Conservation (phyloP, 345 rosid species). For the Psidium guajava region DNA sequence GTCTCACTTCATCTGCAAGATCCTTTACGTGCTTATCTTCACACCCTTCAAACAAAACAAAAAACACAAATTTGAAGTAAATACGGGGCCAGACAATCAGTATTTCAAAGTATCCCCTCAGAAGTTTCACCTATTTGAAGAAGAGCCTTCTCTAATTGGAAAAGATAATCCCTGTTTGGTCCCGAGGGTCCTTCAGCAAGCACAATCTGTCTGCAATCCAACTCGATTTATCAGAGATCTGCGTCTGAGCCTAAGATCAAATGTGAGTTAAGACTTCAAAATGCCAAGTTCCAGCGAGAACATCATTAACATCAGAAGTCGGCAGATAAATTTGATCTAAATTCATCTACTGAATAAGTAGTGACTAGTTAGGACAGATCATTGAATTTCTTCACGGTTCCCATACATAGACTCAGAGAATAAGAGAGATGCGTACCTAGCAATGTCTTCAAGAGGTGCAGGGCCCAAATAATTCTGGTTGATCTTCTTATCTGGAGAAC, state of each 20-base stretch:
- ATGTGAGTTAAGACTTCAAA: background rate
- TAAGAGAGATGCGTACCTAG: slow-evolving; percentile 35
- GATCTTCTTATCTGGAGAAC: slow-evolving; percentile 60
- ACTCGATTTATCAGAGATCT: background rate
- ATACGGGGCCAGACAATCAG: background rate
- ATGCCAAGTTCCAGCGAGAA: background rate
- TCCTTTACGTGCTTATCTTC: slow-evolving; percentile 66
- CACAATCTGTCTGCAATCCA: slow-evolving; percentile 49
- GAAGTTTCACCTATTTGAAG: slow-evolving; percentile 36
- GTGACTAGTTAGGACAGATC: background rate
- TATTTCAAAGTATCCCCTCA: background rate
- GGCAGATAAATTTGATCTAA: background rate
- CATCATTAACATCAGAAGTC: background rate
- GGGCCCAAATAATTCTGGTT: slow-evolving; percentile 78
- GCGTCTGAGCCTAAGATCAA: background rate
- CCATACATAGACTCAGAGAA: background rate
- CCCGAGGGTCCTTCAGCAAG: slow-evolving; percentile 87
- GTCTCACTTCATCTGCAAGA: slow-evolving; percentile 60
- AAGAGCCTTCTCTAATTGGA: slow-evolving; percentile 69
- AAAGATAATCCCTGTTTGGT: slow-evolving; percentile 82
- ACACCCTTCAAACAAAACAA: slow-evolving; percentile 25
- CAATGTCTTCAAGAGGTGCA: slow-evolving; percentile 65
- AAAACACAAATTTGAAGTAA: background rate
- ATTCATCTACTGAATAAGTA: background rate
- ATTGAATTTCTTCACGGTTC: background rate